A percentile compares a stretch with the other conserved stretches of the same genome.
Evolutionary conservation across 257 asterid genomes (phyloP).

Genomic region (Forsythia suspensa): DNA sequence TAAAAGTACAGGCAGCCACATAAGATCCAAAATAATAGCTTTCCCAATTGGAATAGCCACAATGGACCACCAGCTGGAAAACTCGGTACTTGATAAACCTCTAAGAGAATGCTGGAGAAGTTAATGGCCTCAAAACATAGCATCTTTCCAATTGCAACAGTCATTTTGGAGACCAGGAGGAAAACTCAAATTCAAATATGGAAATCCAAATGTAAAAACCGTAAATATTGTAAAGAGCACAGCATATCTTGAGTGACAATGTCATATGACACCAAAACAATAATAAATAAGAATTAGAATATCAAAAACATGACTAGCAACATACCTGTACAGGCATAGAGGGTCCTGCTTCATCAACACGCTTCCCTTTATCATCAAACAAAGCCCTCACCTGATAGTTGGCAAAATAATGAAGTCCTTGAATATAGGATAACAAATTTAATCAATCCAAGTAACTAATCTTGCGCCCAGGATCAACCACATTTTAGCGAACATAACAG

Average conservation of each 20-base stretch:
- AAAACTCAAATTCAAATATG: neutral
- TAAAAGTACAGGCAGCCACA: neutral
- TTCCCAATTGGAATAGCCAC: neutral
- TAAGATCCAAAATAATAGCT: constrained; percentile 10
- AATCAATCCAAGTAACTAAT: neutral
- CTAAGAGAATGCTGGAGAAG: neutral
- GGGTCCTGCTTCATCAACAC: constrained; percentile 85
- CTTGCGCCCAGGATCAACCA: neutral
- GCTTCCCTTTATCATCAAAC: constrained; percentile 84
- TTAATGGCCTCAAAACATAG: constrained; percentile 7
- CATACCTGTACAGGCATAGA: constrained; percentile 94
- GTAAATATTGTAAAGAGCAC: neutral
- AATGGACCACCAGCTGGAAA: neutral
- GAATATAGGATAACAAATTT: constrained; percentile 18
- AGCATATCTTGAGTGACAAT: neutral
- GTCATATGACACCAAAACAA: neutral
- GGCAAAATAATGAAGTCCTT: constrained; percentile 25
- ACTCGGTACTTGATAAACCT: neutral
- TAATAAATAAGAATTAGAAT: constrained; percentile 16
- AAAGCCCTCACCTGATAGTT: constrained; percentile 82
- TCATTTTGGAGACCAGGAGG: neutral
- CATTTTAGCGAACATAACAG: neutral
- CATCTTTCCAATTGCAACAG: constrained; percentile 3
- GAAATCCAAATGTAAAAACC: constrained; percentile 7
- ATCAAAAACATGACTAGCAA: neutral